Evolutionary conservation across 805 yeast species (phyloP).

Genomic region (Nakazawaea wyomingensis): DNA sequence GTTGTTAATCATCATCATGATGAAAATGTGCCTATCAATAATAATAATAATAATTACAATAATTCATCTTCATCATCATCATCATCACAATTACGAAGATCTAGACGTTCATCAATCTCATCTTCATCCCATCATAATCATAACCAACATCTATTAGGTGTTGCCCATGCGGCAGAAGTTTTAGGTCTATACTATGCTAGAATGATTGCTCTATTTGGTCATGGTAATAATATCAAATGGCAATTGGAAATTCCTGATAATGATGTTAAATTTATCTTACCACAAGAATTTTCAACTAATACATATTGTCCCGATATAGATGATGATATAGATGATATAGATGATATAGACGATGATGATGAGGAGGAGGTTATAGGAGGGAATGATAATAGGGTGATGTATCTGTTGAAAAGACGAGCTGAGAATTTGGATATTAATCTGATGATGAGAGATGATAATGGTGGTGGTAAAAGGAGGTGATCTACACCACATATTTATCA

Average conservation of each 20-base stretch:
- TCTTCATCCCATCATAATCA: not conserved
- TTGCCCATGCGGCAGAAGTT: conserved; percentile 32
- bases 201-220: conserved; percentile 47
- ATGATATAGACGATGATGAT: not conserved
- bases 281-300: no score
- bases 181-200: conserved; percentile 43
- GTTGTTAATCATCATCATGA: no score
- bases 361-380: no score
- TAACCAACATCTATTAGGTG: conserved; percentile 22
- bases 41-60: no score
- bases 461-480: no score
- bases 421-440: no score
- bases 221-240: not conserved
- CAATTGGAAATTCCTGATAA: conserved; percentile 2
- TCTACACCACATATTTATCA: no score
- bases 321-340: not conserved
- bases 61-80: no score
- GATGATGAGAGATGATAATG: no score
- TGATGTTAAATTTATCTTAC: conserved; percentile 19
- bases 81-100: conserved; percentile 20
- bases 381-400: no score
- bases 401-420: not conserved
- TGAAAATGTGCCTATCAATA: no score
- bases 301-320: no score
- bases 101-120: conserved; percentile 5